Conservation (phyloP, 2,329 filamentous ascomycete genomes). For the Daldinia eschscholtzii region DNA sequence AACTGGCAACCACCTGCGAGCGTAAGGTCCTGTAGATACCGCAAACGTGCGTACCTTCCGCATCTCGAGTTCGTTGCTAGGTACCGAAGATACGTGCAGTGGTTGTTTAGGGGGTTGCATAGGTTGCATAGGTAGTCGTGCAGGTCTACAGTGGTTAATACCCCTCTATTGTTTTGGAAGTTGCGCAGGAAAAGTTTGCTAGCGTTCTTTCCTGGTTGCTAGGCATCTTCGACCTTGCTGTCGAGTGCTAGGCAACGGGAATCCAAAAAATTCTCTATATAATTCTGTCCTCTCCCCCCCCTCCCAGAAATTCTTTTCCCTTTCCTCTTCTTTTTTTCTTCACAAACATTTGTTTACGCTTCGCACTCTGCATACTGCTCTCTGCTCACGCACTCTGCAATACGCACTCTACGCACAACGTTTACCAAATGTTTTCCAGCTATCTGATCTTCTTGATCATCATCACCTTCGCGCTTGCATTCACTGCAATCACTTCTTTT, state of each 20-base stretch:
- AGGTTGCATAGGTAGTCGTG: background rate
- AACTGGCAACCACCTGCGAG: background rate
- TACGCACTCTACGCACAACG: background rate
- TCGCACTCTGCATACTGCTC: background rate
- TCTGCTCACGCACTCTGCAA: conserved; percentile 3
- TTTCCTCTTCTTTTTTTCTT: background rate
- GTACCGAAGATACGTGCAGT: background rate
- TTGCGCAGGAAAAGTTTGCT: background rate
- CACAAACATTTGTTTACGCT: background rate
- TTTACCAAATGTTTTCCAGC: background rate
- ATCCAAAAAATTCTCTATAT: background rate
- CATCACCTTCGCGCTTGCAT: background rate
- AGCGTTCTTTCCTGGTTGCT: background rate
- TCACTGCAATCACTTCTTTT: background rate
- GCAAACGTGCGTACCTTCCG: background rate
- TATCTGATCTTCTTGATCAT: conserved; percentile 3
- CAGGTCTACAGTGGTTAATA: background rate
- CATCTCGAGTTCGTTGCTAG: background rate
- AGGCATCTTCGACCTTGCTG: background rate
- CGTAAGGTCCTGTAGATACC: background rate
- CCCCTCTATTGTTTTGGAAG: background rate
- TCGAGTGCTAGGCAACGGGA: background rate
- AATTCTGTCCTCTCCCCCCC: background rate
- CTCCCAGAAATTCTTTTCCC: background rate
- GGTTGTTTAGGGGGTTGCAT: background rate